Evolutionary conservation across 352 stramenopile species (phyloP), one percentile per base, ranked within the genome.

Genomic region (Phytophthora pisi): DNA sequence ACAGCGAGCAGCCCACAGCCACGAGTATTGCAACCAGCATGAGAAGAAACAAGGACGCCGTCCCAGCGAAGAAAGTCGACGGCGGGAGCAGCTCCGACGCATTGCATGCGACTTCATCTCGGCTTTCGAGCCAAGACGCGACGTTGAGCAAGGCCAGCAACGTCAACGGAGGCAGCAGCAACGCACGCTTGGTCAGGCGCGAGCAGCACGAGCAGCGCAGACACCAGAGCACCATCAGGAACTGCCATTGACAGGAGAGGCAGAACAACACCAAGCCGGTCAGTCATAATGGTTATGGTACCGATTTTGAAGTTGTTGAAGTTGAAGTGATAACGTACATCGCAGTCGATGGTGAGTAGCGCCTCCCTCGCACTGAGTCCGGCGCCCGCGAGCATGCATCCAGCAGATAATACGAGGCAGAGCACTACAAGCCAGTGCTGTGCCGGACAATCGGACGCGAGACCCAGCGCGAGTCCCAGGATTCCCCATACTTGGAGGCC

Each of bases 201-300:
- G 79, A 83, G 63, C 76, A 90, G 60, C 82, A 90, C 16, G 76
- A 83, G 31, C 82, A 90, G 52, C 82, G 78, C n/a, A 90, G 55
- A 61, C 78, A 74, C 28, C 68, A 51, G 24, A 90, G 57, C 15
- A 77, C 70, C 6, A 64, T 66, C 1, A 72, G 40, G 4, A 71
- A 55, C 79, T 88, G 40, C 31, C 26, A 46, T 34, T 28, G 24
- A 38, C 7, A 20, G 20, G 10, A 28, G 56, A 49, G 47, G 16
- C 11, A 55, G 15, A 34, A 20, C 40, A 46, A 46, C 31, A 20
- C 0, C 20, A 20, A 20, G 20, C 20, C 20, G 20, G 20, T 20
- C 20, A 20, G 20, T 20, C 20, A 20, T 20, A 38, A 38, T 10
- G 7, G 11, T 38, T 13, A 8, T 38, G 31, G 0, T 20, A 38